Percentiles rank a stretch among this genome's conserved stretches.
Evolutionary conservation across 139 green algal species (phyloP).

Genomic region (Tetraselmis striata): DNA sequence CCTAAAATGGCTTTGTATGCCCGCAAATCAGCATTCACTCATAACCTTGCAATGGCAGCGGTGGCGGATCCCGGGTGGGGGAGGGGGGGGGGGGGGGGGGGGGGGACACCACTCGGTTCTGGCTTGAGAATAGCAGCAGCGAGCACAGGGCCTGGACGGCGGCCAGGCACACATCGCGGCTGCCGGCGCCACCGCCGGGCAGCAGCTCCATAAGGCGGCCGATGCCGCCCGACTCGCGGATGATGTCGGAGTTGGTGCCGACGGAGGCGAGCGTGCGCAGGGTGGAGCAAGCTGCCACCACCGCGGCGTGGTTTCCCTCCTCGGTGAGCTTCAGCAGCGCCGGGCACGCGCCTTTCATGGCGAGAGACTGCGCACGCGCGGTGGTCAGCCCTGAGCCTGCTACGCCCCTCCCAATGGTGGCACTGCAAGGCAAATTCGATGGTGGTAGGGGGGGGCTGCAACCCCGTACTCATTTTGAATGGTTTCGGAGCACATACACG

Average conservation of each 20-base stretch:
- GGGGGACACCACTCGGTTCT: background rate
- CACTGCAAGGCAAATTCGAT: no score
- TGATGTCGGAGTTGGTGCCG: background rate
- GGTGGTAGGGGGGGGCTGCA: no score
- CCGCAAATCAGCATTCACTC: no score
- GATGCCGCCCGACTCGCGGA: background rate
- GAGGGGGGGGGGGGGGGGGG: no score
- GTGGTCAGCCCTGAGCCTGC: no score
- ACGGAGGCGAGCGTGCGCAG: background rate
- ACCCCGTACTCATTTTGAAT: no score
- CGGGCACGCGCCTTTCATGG: background rate
- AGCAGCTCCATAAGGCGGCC: background rate
- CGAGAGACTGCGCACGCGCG: background rate
- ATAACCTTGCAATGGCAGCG: no score
- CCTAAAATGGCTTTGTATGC: no score
- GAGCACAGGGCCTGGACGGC: background rate
- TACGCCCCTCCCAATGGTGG: no score
- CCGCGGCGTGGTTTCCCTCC: background rate
- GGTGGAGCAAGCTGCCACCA: background rate
- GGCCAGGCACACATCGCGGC: background rate
- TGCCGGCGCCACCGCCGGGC: background rate
- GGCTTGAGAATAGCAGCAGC: background rate
- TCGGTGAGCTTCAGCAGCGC: background rate
- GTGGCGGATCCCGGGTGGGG: no score
- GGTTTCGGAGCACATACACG: no score